Base-by-base conservation (phyloP, 768 basidiomycete genomes). In the Lentinula aciculospora region DNA sequence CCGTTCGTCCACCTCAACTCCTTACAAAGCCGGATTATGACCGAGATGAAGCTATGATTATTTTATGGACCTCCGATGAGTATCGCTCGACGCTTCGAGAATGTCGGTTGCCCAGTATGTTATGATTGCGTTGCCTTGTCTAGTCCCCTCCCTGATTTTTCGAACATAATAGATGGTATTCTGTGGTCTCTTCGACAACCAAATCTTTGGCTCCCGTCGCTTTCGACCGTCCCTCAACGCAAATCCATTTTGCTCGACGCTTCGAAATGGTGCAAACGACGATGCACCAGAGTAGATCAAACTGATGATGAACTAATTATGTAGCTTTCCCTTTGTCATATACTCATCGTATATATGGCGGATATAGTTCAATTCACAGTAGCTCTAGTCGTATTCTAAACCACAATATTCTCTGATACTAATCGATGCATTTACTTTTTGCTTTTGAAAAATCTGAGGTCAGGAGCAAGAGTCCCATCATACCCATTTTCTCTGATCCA, bases 401-500 rank as follows among this genome's bases (percentile, higher is more conserved):
- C n/a, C n/a, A n/a, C n/a, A n/a, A n/a, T n/a, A n/a, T n/a, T n/a
- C n/a, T n/a, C n/a, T n/a, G n/a, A n/a, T n/a, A n/a, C n/a, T n/a
- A n/a, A n/a, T n/a, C n/a, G 10, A n/a, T 27, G 4, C 29, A 4
- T 15, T 51, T 23, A 21, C 29, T 23, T 32, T 37, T 51, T 36
- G 32, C 17, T 39, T 17, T 23, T 17, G 13, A 42, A 56, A 19
- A 56, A 44, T 13, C 42, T 44, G 5, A 29, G 17, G 28, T 48
- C 56, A 17, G 56, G 56, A 28, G 27, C 4, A 37, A 44, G 28
- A 44, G 37, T 50, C 39, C 70, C 70, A 17, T 48, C 60, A 50
- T 77, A 78, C 1, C 62, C 59, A 2, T 64, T 70, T 60, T 67
- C 63, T 58, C 68, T 68, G 68, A 79, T 75, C 76, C 76, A 79